phyloP scores from a whole-genome alignment of 306 rosid genomes.

The Quillaja saponaria region DNA sequence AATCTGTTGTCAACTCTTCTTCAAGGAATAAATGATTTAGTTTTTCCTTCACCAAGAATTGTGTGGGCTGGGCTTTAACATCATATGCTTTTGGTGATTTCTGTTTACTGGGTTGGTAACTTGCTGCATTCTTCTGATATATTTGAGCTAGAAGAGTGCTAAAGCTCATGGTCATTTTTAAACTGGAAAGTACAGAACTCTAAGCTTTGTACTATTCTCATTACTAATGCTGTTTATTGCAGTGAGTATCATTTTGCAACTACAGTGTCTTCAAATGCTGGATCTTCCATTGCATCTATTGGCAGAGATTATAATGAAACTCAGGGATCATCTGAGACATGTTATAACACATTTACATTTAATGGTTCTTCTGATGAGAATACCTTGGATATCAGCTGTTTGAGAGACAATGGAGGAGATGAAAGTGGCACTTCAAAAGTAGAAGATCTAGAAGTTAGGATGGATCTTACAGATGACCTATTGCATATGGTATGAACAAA shows the following conservation, averaged over 20 bases:
- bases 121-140: not conserved
- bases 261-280: constrained; percentile 47
- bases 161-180: no score
- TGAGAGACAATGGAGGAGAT: constrained; percentile 52
- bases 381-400: constrained; percentile 40
- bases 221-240: constrained; percentile 32
- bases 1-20: no score
- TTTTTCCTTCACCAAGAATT: no score
- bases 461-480: constrained; percentile 97
- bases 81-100: no score
- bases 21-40: no score
- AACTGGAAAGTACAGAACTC: no score
- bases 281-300: constrained; percentile 47
- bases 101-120: no score
- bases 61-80: no score
- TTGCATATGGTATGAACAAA: constrained; percentile 77
- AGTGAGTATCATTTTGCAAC: constrained; percentile 58
- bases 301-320: constrained; percentile 45
- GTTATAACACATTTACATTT: constrained; percentile 45
- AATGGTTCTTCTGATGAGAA: constrained; percentile 41
- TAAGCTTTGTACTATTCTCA: constrained; percentile 20
- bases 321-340: constrained; percentile 44
- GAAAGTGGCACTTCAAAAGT: constrained; percentile 40
- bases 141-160: no score
- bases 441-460: constrained; percentile 74